phyloP scores from a whole-genome alignment of 2,329 filamentous ascomycete genomes.

The Stagonosporopsis rhizophila region DNA sequence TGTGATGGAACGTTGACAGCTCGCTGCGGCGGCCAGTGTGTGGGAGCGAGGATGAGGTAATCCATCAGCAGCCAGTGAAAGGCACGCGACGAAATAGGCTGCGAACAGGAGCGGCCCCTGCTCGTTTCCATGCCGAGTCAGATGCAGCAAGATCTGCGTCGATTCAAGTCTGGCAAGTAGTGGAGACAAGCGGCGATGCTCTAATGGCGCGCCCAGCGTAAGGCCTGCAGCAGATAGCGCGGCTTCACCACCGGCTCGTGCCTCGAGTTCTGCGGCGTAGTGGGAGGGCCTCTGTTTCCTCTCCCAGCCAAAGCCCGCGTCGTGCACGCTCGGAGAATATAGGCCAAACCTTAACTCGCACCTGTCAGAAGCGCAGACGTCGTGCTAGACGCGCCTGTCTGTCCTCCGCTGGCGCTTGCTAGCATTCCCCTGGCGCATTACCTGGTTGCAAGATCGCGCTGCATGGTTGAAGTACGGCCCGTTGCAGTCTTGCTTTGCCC shows the following conservation, averaged over 20 bases:
- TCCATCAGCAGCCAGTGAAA: slow-evolving; percentile 18
- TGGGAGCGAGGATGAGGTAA: slow-evolving; percentile 37
- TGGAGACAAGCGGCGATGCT: slow-evolving; percentile 30
- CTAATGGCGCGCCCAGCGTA: slow-evolving; percentile 24
- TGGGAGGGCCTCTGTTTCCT: slow-evolving; percentile 38
- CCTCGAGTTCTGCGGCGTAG: slow-evolving; percentile 43
- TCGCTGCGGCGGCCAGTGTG: slow-evolving; percentile 37
- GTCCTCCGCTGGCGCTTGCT: slow-evolving; percentile 36
- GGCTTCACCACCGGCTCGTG: slow-evolving; percentile 46
- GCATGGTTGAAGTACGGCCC: slow-evolving; percentile 48
- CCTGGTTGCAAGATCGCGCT: slow-evolving; percentile 41
- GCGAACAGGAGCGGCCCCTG: slow-evolving; percentile 37
- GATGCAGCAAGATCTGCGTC: slow-evolving; percentile 43
- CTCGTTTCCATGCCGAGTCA: slow-evolving; percentile 42
- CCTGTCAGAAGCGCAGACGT: slow-evolving; percentile 46
- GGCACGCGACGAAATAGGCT: slow-evolving; percentile 32
- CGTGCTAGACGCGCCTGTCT: slow-evolving; percentile 40
- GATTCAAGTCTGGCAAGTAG: slow-evolving; percentile 30
- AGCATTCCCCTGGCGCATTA: slow-evolving; percentile 37
- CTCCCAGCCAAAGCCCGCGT: slow-evolving; percentile 35
- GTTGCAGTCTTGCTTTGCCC: slow-evolving; percentile 49
- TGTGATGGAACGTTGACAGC: slow-evolving; percentile 42
- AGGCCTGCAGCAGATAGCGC: slow-evolving; percentile 40
- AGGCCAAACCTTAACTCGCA: slow-evolving; percentile 47
- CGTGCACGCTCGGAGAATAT: slow-evolving; percentile 49